Percentiles rank a stretch among this genome's conserved stretches.
phyloP scores from a whole-genome alignment of 2,329 filamentous ascomycete genomes.

The Chrysoporthe deuterocubensis region DNA sequence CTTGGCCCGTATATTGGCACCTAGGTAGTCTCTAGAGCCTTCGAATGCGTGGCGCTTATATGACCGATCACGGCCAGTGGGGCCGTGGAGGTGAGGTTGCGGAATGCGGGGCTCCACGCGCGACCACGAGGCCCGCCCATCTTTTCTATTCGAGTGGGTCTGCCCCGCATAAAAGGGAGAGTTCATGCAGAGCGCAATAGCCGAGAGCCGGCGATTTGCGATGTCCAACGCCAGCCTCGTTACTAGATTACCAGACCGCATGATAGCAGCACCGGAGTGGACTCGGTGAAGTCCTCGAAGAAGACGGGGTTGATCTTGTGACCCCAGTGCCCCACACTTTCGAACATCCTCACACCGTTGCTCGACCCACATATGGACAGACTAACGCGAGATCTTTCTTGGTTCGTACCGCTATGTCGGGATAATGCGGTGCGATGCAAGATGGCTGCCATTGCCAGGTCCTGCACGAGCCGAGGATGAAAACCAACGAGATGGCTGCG shows the following conservation, averaged over 20 bases:
- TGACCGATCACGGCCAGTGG: not conserved
- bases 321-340: not conserved
- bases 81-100: not conserved
- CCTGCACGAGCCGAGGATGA: not conserved
- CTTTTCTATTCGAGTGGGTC: not conserved
- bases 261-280: not conserved
- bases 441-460: not conserved
- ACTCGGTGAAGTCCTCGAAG: not conserved
- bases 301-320: not conserved
- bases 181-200: not conserved
- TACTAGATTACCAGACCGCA: not conserved
- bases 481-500: not conserved
- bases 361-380: not conserved
- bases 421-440: not conserved
- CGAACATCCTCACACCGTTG: not conserved
- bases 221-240: not conserved
- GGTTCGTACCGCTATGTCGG: not conserved
- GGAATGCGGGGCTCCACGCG: constrained; percentile 3
- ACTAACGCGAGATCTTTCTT: not conserved
- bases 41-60: not conserved
- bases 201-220: not conserved
- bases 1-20: not conserved
- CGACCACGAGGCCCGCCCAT: not conserved
- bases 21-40: not conserved
- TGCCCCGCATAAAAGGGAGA: not conserved